Conservation (phyloP, 139 green algal genomes). For the Ettlia oleoabundans region DNA sequence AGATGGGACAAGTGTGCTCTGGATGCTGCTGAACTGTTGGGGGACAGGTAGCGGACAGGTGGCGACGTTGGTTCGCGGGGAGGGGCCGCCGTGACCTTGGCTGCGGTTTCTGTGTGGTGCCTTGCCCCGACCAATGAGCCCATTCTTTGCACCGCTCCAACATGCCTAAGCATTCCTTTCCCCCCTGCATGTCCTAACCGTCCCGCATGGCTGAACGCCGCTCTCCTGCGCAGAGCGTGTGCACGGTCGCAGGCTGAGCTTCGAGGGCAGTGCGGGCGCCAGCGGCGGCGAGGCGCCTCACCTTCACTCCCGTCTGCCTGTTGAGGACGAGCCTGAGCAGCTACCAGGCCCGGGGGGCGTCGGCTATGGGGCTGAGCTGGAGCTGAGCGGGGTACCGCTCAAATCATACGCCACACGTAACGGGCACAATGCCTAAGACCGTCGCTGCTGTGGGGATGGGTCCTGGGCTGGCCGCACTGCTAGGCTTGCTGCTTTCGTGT, state of each 20-base stretch:
- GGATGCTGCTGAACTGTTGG: too few relatives aligned
- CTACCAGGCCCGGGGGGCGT: not conserved
- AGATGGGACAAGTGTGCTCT: not conserved
- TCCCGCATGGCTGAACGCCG: too few relatives aligned
- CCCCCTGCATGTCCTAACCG: not conserved
- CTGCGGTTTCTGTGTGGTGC: too few relatives aligned
- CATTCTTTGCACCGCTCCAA: too few relatives aligned
- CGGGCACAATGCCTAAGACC: not conserved
- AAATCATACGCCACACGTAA: slow-evolving; percentile 1
- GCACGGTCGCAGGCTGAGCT: slow-evolving; percentile 5
- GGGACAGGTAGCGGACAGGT: too few relatives aligned
- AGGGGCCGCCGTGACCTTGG: too few relatives aligned
- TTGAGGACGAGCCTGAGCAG: not conserved
- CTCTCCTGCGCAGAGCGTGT: not conserved
- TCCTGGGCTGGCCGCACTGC: too few relatives aligned
- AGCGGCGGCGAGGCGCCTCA: not conserved
- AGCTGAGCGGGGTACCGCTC: slow-evolving; percentile 4
- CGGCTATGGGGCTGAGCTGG: not conserved
- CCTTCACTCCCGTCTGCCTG: not conserved
- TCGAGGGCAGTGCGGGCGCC: not conserved
- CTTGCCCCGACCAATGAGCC: too few relatives aligned
- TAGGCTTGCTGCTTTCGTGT: too few relatives aligned
- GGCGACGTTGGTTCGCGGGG: too few relatives aligned
- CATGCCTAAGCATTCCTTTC: too few relatives aligned
- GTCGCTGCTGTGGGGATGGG: too few relatives aligned